Conservation (phyloP, 768 basidiomycete genomes). For the Lentinula raphanica region DNA sequence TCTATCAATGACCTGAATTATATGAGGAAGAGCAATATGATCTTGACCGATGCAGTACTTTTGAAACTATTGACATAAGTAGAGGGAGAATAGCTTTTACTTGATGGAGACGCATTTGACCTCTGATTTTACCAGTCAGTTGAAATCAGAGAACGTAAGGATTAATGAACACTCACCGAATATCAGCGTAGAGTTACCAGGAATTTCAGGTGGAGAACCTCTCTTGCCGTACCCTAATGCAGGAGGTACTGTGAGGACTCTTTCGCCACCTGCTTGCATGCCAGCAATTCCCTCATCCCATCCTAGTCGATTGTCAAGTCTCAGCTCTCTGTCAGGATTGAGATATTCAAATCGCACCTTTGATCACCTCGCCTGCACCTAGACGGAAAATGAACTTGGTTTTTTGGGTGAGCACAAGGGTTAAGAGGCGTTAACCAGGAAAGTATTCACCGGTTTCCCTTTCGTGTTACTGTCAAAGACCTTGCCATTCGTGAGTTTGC, state of each 20-base stretch:
- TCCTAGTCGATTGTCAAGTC: too few species aligned
- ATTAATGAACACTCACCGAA: conserved; percentile 64
- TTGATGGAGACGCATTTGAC: conserved; percentile 6
- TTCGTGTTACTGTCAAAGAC: conserved; percentile 77
- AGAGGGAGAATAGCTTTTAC: not conserved
- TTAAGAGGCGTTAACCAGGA: not conserved
- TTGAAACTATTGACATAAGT: not conserved
- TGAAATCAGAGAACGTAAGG: not conserved
- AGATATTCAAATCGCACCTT: conserved; percentile 41
- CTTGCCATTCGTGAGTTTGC: conserved; percentile 75
- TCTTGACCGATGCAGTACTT: not conserved
- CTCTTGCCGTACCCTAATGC: conserved; percentile 69
- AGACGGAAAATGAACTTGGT: conserved; percentile 69
- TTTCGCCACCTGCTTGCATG: conserved; percentile 89
- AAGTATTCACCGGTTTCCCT: conserved; percentile 68
- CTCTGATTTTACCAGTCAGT: not conserved
- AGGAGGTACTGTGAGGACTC: conserved; percentile 71
- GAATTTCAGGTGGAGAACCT: conserved; percentile 48
- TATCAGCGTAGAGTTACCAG: conserved; percentile 71
- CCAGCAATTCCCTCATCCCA: conserved; percentile 93
- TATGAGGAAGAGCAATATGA: not conserved
- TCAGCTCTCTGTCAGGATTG: too few species aligned
- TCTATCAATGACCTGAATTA: not conserved
- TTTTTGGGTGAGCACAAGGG: not conserved
- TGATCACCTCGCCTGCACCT: conserved; percentile 89